A percentile compares a stretch with the other conserved stretches of the same genome.
These are phyloP conservation scores for Calonectria pauciramosa DNA, from an alignment of 2,329 filamentous ascomycete genomes.

Conservation along the genomic window DNA sequence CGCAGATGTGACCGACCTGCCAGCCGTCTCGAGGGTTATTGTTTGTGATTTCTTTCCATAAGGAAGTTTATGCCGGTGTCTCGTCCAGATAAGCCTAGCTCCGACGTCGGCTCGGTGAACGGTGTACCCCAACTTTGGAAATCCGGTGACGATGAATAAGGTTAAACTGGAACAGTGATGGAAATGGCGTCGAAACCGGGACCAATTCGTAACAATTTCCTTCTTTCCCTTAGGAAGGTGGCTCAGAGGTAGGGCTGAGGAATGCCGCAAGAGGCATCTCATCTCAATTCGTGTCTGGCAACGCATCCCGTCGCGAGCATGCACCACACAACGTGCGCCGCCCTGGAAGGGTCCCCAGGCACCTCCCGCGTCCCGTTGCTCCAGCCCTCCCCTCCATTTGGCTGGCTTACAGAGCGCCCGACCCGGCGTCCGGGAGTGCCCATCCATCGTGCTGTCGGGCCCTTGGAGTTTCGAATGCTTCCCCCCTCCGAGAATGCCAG, in stretches of 20 bases:
- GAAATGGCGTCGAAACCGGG: conserved; percentile 7
- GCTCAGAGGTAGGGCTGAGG: conserved; percentile 34
- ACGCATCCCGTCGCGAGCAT: conserved; percentile 1
- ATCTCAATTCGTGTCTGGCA: conserved; percentile 6
- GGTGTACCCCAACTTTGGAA: conserved; percentile 25
- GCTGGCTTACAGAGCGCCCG: not conserved
- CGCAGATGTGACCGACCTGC: conserved; percentile 30
- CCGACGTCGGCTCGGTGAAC: conserved; percentile 45
- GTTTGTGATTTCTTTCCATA: conserved; percentile 21
- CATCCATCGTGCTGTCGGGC: not conserved
- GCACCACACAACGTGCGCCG: not conserved
- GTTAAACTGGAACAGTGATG: conserved; percentile 29
- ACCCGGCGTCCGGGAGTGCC: conserved; percentile 27
- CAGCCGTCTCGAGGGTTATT: conserved; percentile 6
- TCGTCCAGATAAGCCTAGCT: conserved; percentile 33
- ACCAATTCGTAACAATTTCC: conserved; percentile 22
- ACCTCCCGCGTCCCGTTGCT: conserved; percentile 13
- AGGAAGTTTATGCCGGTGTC: conserved; percentile 32
- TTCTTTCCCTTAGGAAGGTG: conserved; percentile 2
- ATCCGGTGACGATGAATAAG: conserved; percentile 29
- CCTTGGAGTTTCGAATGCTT: conserved; percentile 17
- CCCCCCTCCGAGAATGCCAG: not conserved
- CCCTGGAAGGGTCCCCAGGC: not conserved
- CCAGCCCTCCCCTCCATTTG: not conserved
- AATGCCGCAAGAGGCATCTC: conserved; percentile 37